These are phyloP conservation scores for Leccinum rimulosum DNA, from an alignment of 768 basidiomycete genomes.

Conservation along the genomic window DNA sequence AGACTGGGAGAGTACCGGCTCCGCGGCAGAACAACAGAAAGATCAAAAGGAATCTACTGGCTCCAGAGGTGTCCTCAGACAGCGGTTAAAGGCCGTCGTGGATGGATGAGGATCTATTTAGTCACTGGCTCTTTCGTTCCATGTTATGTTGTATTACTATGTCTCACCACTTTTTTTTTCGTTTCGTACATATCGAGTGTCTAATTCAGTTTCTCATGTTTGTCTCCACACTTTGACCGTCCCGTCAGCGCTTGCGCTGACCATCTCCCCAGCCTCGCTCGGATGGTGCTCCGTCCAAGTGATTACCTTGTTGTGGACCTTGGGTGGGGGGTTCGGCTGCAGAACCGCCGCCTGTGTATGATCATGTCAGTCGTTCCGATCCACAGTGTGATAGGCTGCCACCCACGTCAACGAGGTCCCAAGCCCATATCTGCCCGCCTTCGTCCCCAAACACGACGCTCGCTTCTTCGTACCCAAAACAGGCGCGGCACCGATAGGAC, in stretches of 20 bases:
- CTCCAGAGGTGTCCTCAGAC: conserved; percentile 23
- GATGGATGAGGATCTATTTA: conserved; percentile 21
- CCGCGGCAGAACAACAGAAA: conserved; percentile 19
- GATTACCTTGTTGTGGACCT: conserved; percentile 79
- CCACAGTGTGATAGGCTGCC: not conserved
- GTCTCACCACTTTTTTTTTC: not conserved
- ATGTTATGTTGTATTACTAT: conserved; percentile 26
- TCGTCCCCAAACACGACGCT: conserved; percentile 88
- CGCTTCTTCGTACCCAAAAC: conserved; percentile 82
- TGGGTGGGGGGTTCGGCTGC: conserved; percentile 70
- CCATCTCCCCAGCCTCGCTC: conserved; percentile 73
- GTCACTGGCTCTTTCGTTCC: conserved; percentile 13
- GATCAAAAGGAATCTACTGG: conserved; percentile 18
- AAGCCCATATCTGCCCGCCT: conserved; percentile 83
- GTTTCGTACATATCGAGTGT: not conserved
- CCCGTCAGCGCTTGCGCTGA: conserved; percentile 90
- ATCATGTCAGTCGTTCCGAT: conserved; percentile 3
- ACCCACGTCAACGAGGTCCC: conserved; percentile 89
- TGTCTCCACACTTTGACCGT: conserved; percentile 86
- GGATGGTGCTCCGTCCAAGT: conserved; percentile 94
- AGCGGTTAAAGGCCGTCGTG: conserved; percentile 30
- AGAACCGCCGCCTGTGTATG: conserved; percentile 62
- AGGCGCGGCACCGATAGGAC: conserved; percentile 76
- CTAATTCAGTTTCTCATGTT: conserved; percentile 23
- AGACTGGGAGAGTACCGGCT: conserved; percentile 30